Conservation (phyloP, 306 rosid species). For the Dryas octopetala region DNA sequence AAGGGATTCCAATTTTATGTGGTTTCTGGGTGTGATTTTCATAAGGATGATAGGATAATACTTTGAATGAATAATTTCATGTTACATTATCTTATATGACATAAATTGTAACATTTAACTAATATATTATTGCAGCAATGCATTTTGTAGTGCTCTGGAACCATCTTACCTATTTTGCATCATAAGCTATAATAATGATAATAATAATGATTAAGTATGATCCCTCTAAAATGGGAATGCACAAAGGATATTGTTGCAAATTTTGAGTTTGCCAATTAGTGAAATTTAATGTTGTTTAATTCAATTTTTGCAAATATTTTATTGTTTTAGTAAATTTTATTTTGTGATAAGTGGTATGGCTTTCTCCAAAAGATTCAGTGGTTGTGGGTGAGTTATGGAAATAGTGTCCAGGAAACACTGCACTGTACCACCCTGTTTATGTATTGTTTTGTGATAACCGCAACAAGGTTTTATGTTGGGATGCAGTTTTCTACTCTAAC, state of each 20-base stretch:
- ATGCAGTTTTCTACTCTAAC: slow-evolving; percentile 1
- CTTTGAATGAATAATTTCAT: no score
- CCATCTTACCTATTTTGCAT: no score
- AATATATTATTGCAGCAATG: no score
- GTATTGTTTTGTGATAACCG: background rate
- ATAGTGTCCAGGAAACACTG: background rate
- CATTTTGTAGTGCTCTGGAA: no score
- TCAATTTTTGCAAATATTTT: background rate
- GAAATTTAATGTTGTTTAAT: background rate
- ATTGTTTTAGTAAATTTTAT: background rate
- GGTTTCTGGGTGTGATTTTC: no score
- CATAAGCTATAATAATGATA: no score
- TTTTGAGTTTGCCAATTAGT: background rate
- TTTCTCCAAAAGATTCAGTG: background rate
- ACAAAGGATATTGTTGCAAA: background rate
- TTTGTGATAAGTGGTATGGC: background rate
- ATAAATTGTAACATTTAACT: no score
- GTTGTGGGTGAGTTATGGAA: background rate
- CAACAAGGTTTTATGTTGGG: background rate
- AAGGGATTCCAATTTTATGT: no score
- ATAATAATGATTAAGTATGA: no score
- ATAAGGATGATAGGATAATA: no score
- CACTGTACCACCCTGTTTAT: background rate
- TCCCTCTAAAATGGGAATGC: no score
- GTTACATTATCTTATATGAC: no score